These are phyloP conservation scores for Colletotrichum spaethianum DNA, from an alignment of 2,329 filamentous ascomycete species.

Conservation along the genomic window DNA sequence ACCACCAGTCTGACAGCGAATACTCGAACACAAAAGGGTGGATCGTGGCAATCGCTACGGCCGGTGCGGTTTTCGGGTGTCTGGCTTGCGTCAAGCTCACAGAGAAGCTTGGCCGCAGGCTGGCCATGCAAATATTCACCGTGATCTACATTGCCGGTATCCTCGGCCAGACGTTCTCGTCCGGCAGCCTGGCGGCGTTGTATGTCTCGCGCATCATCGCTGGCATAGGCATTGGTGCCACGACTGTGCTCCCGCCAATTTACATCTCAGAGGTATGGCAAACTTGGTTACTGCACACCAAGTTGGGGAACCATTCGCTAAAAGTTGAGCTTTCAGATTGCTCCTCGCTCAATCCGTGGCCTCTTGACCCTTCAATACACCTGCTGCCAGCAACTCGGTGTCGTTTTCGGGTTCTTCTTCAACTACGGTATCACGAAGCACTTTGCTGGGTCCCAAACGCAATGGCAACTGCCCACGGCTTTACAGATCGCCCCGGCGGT, in stretches of 20 bases:
- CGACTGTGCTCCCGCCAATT: conserved; percentile 47
- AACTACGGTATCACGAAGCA: conserved; percentile 53
- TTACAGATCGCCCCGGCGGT: conserved; percentile 46
- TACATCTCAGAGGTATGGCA: conserved; percentile 47
- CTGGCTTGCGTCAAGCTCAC: conserved; percentile 47
- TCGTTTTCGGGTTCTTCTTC: conserved; percentile 53
- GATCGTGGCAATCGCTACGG: conserved; percentile 51
- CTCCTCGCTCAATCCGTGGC: conserved; percentile 48
- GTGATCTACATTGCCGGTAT: conserved; percentile 54
- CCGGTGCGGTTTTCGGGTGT: conserved; percentile 49
- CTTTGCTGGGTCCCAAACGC: conserved; percentile 43
- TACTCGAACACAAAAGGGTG: conserved; percentile 50
- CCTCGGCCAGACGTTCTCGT: conserved; percentile 49
- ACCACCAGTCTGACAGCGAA: conserved; percentile 43
- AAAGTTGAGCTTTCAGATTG: conserved; percentile 40
- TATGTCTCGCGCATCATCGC: conserved; percentile 47
- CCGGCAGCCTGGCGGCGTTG: conserved; percentile 45
- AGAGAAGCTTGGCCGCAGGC: conserved; percentile 44
- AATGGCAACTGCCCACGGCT: conserved; percentile 48
- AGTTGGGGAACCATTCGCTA: not conserved
- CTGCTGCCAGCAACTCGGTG: conserved; percentile 51
- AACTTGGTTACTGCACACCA: not conserved
- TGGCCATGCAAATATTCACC: conserved; percentile 47
- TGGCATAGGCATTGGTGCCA: conserved; percentile 47
- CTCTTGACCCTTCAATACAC: conserved; percentile 51